Percentiles rank a stretch among this genome's conserved stretches.
These are phyloP conservation scores for Batkoa obscura DNA, from an alignment of 371 early-diverging fungal genomes.

Conservation along the genomic window DNA sequence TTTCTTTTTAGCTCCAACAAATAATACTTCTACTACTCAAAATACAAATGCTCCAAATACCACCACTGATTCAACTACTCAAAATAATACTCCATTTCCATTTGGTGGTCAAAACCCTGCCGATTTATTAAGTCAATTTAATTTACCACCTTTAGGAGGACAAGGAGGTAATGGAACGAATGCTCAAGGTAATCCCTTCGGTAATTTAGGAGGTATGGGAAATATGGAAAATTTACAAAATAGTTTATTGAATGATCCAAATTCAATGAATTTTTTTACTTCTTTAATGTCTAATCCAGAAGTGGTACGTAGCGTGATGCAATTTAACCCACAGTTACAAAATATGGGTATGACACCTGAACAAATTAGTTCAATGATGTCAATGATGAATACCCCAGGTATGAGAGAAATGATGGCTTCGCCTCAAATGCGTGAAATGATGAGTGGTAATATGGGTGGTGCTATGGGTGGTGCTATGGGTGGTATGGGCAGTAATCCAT, in stretches of 20 bases:
- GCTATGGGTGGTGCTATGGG: conserved; percentile 11
- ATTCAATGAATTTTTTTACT: conserved; percentile 24
- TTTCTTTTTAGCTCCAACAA: background rate
- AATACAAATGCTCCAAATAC: conserved; percentile 11
- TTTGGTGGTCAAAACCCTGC: conserved; percentile 14
- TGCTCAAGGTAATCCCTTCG: conserved; percentile 25
- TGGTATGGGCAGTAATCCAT: conserved; percentile 17
- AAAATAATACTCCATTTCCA: conserved; percentile 12
- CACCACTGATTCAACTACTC: conserved; percentile 1
- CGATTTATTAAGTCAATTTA: too few species aligned
- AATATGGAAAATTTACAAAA: conserved; percentile 18
- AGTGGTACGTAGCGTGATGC: conserved; percentile 59
- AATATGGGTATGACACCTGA: conserved; percentile 75
- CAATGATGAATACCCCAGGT: conserved; percentile 36
- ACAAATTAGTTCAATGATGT: conserved; percentile 50
- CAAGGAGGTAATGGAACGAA: conserved; percentile 16
- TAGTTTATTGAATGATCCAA: conserved; percentile 6
- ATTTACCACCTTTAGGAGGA: conserved; percentile 11
- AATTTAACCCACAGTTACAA: conserved; percentile 59
- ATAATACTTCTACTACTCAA: conserved; percentile 11
- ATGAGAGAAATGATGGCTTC: conserved; percentile 70
- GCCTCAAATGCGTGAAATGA: conserved; percentile 54
- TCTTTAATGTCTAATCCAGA: conserved; percentile 66
- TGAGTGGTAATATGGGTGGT: conserved; percentile 13
- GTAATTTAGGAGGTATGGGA: conserved; percentile 27